Evolutionary conservation across 805 yeast genomes (phyloP).

Genomic region (Ogataea pini): DNA sequence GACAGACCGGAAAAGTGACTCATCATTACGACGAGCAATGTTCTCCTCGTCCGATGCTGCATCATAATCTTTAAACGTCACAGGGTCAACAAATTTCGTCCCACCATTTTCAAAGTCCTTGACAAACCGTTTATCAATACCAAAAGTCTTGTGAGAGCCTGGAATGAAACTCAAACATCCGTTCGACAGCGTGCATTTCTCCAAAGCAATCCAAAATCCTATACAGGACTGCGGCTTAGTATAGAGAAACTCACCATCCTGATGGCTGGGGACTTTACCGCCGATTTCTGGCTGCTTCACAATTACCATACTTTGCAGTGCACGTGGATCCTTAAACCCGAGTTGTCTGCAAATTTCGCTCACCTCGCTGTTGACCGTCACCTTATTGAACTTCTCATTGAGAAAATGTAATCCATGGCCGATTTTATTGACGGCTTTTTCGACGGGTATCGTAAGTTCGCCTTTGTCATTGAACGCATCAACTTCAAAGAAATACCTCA

Average conservation of each 20-base stretch:
- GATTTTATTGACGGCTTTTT: conserved; percentile 67
- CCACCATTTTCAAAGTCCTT: conserved; percentile 53
- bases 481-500: conserved; percentile 68
- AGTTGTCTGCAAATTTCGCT: conserved; percentile 52
- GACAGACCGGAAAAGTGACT: conserved; percentile 47
- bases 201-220: conserved; percentile 83
- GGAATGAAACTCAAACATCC: conserved; percentile 73
- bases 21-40: conserved; percentile 35
- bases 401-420: conserved; percentile 75
- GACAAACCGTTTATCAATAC: conserved; percentile 63
- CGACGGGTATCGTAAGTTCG: conserved; percentile 51
- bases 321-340: conserved; percentile 62
- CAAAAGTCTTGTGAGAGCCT: conserved; percentile 63
- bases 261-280: conserved; percentile 75
- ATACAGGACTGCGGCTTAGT: conserved; percentile 71
- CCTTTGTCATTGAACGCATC: conserved; percentile 62
- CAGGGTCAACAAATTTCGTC: conserved; percentile 50
- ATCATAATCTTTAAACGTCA: conserved; percentile 23
- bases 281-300: conserved; percentile 77
- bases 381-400: conserved; percentile 46
- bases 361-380: conserved; percentile 55
- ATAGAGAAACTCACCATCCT: conserved; percentile 71
- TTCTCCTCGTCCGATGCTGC: conserved; percentile 26
- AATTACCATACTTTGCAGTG: conserved; percentile 76
- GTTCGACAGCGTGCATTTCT: conserved; percentile 64